Evolutionary conservation across 352 stramenopile species (phyloP).

Genomic region (Globisporangium spiculum): DNA sequence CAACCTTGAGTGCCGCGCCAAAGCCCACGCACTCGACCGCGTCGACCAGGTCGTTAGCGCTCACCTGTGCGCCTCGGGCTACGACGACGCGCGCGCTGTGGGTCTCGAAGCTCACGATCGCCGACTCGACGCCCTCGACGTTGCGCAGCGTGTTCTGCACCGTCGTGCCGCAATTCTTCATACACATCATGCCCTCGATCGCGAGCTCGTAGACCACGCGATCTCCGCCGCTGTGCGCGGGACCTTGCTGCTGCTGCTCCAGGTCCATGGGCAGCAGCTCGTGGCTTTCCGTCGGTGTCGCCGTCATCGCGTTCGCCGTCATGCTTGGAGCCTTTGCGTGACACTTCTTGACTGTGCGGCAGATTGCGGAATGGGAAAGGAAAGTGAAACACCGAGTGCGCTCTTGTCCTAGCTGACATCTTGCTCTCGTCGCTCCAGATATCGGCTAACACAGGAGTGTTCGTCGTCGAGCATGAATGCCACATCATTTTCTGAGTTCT

Average conservation of each 20-base stretch:
- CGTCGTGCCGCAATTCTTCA: conserved; percentile 94
- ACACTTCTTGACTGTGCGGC: neutral
- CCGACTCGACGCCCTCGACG: conserved; percentile 67
- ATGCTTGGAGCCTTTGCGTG: neutral
- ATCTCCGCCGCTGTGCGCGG: neutral
- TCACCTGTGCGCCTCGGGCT: conserved; percentile 32
- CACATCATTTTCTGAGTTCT: neutral
- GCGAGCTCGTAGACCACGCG: conserved; percentile 45
- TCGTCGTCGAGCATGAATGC: neutral
- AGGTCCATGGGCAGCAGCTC: neutral
- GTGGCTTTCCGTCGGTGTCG: conserved; percentile 7
- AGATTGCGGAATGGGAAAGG: conserved; percentile 1
- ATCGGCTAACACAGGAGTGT: neutral
- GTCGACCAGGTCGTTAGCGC: conserved; percentile 54
- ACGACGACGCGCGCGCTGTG: conserved; percentile 63
- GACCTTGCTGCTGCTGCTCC: conserved; percentile 3
- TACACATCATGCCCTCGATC: conserved; percentile 94
- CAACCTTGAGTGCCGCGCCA: conserved; percentile 44
- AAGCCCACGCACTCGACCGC: conserved; percentile 81
- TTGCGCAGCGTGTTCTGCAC: conserved; percentile 71
- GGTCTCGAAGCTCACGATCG: conserved; percentile 60
- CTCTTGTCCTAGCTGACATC: conserved; percentile 3
- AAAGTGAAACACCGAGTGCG: neutral
- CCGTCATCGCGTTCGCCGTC: conserved; percentile 9
- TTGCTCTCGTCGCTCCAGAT: neutral